Base-by-base conservation (phyloP, 78 protist species). In the Neovahlkampfia damariscottae region DNA sequence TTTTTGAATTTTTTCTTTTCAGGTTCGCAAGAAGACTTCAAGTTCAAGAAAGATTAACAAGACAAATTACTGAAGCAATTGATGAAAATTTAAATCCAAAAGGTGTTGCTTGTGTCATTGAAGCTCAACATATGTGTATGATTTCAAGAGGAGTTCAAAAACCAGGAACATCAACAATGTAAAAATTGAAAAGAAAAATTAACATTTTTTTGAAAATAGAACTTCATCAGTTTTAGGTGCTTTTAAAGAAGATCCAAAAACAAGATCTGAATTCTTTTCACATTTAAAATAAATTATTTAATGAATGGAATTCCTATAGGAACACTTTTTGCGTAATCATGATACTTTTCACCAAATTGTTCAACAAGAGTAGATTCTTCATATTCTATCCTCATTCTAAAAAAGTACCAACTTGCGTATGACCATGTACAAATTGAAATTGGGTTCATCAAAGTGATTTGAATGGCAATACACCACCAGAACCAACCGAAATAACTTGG, bases 41-140 rank as follows among this genome's bases (percentile, higher is more conserved):
- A 82, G 93, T 92, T 1, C 95, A 93, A 73, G 97, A 94, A 84
- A 70, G 97, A 28, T 85, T 94, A 70, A 94, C 97, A 0, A 38
- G 80, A 41, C 91, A 90, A 70, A 91, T 94, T 28, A 94, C 97
- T 2, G 40, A 36, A 58, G 88, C 91, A 8, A 71, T 94, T 40
- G 66, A 82, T 70, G 78, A 84, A 5, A 78, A 59, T n/a, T 32
- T 92, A 5, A 72, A 86, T 37, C 96, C 98, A 28, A 77, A 50
- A 72, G 98, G 98, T 67, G 92, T 90, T 31, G 93, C 86, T 0
- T 95, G 91, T 5, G 92, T 90, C 35, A 74, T 92, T 67, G 96
- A 94, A 50, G 89, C 93, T 8, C 19, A 74, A n/a, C 97, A 94
- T 84, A 81, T 91, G 92, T 94, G 97, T 85, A 94, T 94, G 97